phyloP scores from a whole-genome alignment of 148 eudicot genomes.

The Chenopodium berlandieri region DNA sequence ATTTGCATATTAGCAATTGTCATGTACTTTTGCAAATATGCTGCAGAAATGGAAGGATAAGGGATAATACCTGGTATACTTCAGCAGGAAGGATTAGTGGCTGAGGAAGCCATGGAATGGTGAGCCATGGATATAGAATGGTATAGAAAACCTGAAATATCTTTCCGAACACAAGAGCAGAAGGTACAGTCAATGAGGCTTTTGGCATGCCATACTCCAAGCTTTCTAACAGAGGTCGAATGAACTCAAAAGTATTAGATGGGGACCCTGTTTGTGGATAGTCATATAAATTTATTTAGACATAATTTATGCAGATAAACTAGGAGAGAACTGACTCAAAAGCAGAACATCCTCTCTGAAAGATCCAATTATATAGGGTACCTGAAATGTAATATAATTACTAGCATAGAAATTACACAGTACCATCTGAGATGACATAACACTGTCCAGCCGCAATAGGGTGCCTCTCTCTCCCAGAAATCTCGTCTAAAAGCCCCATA shows the following conservation, averaged over 20 bases:
- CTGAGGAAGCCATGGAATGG: constrained; percentile 71
- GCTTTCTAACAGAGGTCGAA: constrained; percentile 62
- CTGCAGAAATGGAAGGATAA: background rate
- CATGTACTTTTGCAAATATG: background rate
- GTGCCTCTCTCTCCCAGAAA: constrained; percentile 57
- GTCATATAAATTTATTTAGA: background rate
- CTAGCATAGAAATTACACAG: background rate
- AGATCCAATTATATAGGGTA: background rate
- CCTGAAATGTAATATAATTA: background rate
- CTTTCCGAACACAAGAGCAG: constrained; percentile 59
- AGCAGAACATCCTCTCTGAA: background rate
- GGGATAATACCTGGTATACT: constrained; percentile 59
- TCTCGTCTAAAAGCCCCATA: constrained; percentile 79
- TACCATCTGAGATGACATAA: constrained; percentile 90
- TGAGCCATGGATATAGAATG: constrained; percentile 67
- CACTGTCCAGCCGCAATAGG: constrained; percentile 83
- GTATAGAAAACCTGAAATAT: constrained; percentile 51
- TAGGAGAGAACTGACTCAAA: background rate
- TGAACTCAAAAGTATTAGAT: constrained; percentile 66
- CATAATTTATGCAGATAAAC: background rate
- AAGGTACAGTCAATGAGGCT: constrained; percentile 47
- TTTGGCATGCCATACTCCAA: constrained; percentile 70
- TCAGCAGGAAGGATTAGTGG: constrained; percentile 88
- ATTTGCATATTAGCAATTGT: background rate
- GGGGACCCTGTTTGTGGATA: constrained; percentile 54